phyloP scores from a whole-genome alignment of 805 yeast species.

The Isabelozyma gotoi region DNA sequence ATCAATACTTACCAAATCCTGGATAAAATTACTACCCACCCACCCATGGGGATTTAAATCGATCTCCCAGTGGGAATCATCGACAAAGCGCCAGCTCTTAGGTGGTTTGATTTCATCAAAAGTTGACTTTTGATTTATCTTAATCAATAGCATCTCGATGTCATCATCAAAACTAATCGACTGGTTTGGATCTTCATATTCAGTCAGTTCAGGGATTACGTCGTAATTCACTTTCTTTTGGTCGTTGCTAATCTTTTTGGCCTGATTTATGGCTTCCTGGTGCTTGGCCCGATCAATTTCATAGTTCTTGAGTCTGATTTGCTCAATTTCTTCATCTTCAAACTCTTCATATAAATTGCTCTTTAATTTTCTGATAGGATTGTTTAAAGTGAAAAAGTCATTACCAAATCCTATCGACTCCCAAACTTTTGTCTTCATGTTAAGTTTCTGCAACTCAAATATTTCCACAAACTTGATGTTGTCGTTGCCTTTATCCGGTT shows the following conservation, averaged over 20 bases:
- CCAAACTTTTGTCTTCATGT: conserved; percentile 57
- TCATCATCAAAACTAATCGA: conserved; percentile 10
- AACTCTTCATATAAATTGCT: conserved; percentile 21
- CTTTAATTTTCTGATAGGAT: conserved; percentile 19
- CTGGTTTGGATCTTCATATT: conserved; percentile 6
- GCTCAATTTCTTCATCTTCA: conserved; percentile 1
- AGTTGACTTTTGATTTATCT: conserved; percentile 7
- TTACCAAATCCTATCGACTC: conserved; percentile 56
- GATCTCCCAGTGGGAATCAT: conserved; percentile 55
- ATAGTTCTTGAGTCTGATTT: conserved; percentile 18
- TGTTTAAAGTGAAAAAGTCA: conserved; percentile 53
- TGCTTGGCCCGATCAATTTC: not conserved
- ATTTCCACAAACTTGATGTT: conserved; percentile 54
- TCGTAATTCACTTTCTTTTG: not conserved
- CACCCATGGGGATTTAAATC: conserved; percentile 65
- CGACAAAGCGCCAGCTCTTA: conserved; percentile 52
- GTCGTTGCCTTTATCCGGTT: conserved; percentile 26
- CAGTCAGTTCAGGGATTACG: conserved; percentile 4
- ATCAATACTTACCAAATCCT: conserved; percentile 59
- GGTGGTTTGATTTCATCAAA: conserved; percentile 55
- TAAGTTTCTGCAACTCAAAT: conserved; percentile 63
- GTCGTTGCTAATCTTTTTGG: not conserved
- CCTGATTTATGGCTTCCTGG: not conserved
- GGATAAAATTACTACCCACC: conserved; percentile 53
- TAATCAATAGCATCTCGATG: conserved; percentile 10